Evolutionary conservation across 75 land plant species (phyloP).

Genomic region (Selaginella tamariscina): DNA sequence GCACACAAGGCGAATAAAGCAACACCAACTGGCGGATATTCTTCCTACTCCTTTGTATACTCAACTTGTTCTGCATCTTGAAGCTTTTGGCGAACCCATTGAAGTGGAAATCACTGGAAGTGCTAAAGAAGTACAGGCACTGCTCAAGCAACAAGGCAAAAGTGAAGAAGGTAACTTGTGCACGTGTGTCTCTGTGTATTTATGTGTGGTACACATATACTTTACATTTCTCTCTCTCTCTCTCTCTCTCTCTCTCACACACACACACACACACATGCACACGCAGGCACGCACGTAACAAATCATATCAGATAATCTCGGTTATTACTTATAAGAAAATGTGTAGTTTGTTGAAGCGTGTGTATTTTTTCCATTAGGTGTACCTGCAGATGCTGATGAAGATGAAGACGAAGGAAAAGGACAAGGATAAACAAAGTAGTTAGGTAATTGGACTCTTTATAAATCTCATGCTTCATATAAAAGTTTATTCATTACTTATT

Average conservation of each 20-base stretch:
- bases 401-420: constrained; percentile 80
- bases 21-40: constrained; percentile 68
- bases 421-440: constrained; percentile 28
- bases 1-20: constrained; percentile 84
- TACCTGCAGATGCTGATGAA: constrained; percentile 61
- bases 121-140: constrained; percentile 74
- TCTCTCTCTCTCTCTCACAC: too few relatives aligned
- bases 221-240: too few relatives aligned
- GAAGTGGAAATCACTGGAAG: constrained; percentile 86
- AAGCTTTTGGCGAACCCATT: constrained; percentile 77
- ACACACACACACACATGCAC: too few relatives aligned
- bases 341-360: constrained; percentile 73
- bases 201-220: background rate
- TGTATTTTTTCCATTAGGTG: too few relatives aligned
- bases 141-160: constrained; percentile 53
- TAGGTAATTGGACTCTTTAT: constrained; percentile 38
- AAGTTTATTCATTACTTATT: too few relatives aligned
- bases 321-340: too few relatives aligned
- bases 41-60: constrained; percentile 91
- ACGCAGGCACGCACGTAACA: constrained; percentile 41
- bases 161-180: constrained; percentile 49
- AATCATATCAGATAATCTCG: constrained; percentile 85
- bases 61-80: constrained; percentile 73
- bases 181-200: background rate
- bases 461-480: constrained; percentile 84